Evolutionary conservation across 1,284 basidiomycete genomes (phyloP).

Genomic region (Anthracocystis walkeri): DNA sequence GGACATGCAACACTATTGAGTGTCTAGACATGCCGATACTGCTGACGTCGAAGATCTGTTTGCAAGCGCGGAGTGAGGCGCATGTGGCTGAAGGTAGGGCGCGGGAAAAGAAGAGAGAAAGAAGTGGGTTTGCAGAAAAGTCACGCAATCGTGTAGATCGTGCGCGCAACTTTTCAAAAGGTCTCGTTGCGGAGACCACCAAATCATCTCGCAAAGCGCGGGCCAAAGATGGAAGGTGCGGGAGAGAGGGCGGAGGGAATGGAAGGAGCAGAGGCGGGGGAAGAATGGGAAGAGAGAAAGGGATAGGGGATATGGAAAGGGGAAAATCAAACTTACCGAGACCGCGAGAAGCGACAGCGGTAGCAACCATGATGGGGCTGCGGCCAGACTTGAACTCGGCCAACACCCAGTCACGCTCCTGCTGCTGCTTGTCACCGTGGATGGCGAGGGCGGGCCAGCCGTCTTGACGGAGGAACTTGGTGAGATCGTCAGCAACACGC

Average conservation of each 20-base stretch:
- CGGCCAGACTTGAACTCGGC: conserved; percentile 97
- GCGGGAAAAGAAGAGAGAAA: conserved; percentile 5
- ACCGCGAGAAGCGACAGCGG: conserved; percentile 90
- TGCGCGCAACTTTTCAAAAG: conserved; percentile 2
- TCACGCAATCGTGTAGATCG: conserved; percentile 11
- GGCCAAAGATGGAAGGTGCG: background rate
- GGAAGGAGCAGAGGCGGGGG: conserved; percentile 1
- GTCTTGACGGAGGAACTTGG: conserved; percentile 76
- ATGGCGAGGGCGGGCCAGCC: conserved; percentile 98
- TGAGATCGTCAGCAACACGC: conserved; percentile 96
- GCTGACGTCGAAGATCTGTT: conserved; percentile 13
- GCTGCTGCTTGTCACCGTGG: conserved; percentile 92
- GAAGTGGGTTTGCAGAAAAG: conserved; percentile 8
- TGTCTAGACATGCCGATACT: conserved; percentile 38
- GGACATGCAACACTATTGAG: conserved; percentile 44
- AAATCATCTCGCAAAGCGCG: conserved; percentile 14
- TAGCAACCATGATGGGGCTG: conserved; percentile 95
- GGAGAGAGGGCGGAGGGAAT: background rate
- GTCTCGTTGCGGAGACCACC: conserved; percentile 6
- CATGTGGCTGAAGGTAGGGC: conserved; percentile 1
- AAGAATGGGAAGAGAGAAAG: background rate
- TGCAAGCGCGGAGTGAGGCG: background rate
- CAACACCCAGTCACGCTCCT: conserved; percentile 97
- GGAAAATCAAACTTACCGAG: conserved; percentile 83
- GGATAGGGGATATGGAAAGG: conserved; percentile 1